Percentiles rank a stretch among this genome's conserved stretches.
Conservation (phyloP, 2,329 filamentous ascomycete genomes). For the Talaromyces piceae region DNA sequence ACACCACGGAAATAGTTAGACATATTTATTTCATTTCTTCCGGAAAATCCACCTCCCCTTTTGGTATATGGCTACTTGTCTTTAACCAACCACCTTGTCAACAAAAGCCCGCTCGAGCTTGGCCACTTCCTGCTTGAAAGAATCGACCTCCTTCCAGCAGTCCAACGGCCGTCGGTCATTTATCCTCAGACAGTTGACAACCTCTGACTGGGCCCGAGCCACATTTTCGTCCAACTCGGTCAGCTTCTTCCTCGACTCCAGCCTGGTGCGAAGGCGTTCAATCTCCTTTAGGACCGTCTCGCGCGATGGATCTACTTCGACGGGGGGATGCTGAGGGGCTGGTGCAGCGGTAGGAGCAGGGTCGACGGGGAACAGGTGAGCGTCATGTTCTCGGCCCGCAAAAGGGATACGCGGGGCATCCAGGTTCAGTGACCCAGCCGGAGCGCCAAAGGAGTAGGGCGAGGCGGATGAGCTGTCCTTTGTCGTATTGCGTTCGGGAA, state of each 20-base stretch:
- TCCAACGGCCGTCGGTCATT: conserved; percentile 84
- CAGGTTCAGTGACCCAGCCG: conserved; percentile 26
- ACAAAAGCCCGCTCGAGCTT: conserved; percentile 82
- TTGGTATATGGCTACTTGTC: not conserved
- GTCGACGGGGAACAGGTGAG: conserved; percentile 7
- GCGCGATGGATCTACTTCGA: conserved; percentile 37
- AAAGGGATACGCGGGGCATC: conserved; percentile 38
- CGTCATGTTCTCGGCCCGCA: conserved; percentile 30
- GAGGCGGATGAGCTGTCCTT: conserved; percentile 17
- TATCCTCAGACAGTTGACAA: conserved; percentile 72
- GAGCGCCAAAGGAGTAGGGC: conserved; percentile 21
- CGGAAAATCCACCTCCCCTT: not conserved
- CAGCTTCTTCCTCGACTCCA: conserved; percentile 54
- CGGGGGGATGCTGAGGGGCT: conserved; percentile 7
- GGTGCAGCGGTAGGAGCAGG: conserved; percentile 15
- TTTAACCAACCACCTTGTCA: conserved; percentile 57
- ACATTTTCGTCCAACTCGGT: conserved; percentile 62
- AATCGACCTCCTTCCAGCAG: conserved; percentile 89
- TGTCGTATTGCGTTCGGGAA: conserved; percentile 26
- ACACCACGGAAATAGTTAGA: conserved; percentile 5
- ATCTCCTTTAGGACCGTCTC: conserved; percentile 52
- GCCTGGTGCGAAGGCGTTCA: conserved; percentile 49
- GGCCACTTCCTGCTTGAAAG: conserved; percentile 82
- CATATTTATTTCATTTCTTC: not conserved
- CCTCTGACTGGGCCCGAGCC: conserved; percentile 64